Evolutionary conservation across 176 grass and related monocot species (phyloP).

Genomic region (Neostapfia colusana): DNA sequence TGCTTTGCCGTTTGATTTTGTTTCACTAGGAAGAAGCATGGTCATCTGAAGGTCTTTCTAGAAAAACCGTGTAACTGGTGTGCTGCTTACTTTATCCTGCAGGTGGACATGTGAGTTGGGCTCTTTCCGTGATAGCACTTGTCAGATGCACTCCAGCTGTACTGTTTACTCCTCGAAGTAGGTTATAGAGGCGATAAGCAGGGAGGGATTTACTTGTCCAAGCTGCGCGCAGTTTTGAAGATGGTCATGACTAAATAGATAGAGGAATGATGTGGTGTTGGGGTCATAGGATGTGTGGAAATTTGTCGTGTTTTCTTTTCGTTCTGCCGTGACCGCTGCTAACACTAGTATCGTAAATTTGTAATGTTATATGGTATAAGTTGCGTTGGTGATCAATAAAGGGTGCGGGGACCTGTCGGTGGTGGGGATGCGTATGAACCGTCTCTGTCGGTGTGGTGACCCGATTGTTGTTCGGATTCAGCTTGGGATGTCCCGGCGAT

Average conservation of each 20-base stretch:
- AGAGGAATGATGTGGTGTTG: background rate
- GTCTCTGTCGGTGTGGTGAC: conserved; percentile 1
- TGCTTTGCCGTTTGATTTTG: background rate
- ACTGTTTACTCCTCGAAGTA: conserved; percentile 1
- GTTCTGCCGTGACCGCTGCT: background rate
- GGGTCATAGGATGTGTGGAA: background rate
- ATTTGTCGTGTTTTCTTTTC: background rate
- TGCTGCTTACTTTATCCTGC: background rate
- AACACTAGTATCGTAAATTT: background rate
- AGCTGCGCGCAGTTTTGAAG: conserved; percentile 12
- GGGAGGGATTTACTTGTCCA: background rate
- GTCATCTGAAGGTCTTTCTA: background rate
- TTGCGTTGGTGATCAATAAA: background rate
- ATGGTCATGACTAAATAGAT: background rate
- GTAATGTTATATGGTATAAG: background rate
- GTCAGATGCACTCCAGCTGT: background rate
- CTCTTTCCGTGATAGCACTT: background rate
- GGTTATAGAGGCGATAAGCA: conserved; percentile 9
- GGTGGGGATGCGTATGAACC: background rate
- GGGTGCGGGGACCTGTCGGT: background rate
- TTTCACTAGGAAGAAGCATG: background rate
- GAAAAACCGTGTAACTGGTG: conserved; percentile 14
- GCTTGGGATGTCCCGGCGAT: background rate
- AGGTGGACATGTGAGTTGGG: conserved; percentile 34
- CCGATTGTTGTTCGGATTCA: background rate